These are phyloP conservation scores for Ophioceras dolichostomum DNA, from an alignment of 2,329 filamentous ascomycete species.

Conservation along the genomic window DNA sequence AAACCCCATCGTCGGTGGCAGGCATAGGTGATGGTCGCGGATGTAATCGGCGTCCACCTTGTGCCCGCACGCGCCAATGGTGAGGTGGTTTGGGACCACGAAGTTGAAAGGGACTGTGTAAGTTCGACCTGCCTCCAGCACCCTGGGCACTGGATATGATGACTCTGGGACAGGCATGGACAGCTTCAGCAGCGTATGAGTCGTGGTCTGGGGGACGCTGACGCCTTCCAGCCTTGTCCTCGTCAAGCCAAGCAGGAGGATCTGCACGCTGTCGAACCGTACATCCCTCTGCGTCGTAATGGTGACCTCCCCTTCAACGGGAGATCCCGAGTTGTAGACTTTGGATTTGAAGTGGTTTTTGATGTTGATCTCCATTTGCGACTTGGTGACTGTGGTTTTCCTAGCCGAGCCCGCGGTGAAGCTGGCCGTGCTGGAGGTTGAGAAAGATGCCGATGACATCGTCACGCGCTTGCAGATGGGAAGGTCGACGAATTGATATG, in stretches of 20 bases:
- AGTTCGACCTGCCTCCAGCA: conserved; percentile 33
- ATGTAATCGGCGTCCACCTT: conserved; percentile 28
- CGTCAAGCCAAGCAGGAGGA: conserved; percentile 37
- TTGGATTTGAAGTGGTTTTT: conserved; percentile 41
- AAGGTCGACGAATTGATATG: too few species aligned
- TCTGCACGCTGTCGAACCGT: conserved; percentile 37
- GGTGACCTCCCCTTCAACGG: conserved; percentile 34
- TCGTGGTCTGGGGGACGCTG: conserved; percentile 32
- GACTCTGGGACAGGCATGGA: conserved; percentile 38
- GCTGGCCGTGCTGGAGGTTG: conserved; percentile 4
- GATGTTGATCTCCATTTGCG: conserved; percentile 34
- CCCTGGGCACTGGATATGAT: conserved; percentile 30
- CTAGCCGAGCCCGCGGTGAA: conserved; percentile 6
- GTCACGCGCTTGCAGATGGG: too few species aligned
- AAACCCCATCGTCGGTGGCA: conserved; percentile 37
- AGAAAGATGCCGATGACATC: conserved; percentile 63
- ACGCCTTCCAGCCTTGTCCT: conserved; percentile 39
- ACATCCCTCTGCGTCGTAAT: conserved; percentile 32
- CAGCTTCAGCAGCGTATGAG: conserved; percentile 42
- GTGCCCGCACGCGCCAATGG: conserved; percentile 43
- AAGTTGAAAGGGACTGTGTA: conserved; percentile 47
- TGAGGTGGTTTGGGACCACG: conserved; percentile 44
- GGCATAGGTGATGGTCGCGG: conserved; percentile 36
- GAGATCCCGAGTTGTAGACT: conserved; percentile 42
- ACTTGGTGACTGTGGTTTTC: conserved; percentile 14